Evolutionary conservation across 1,139 yeast species (phyloP).

Genomic region (Taphrina betulina): DNA sequence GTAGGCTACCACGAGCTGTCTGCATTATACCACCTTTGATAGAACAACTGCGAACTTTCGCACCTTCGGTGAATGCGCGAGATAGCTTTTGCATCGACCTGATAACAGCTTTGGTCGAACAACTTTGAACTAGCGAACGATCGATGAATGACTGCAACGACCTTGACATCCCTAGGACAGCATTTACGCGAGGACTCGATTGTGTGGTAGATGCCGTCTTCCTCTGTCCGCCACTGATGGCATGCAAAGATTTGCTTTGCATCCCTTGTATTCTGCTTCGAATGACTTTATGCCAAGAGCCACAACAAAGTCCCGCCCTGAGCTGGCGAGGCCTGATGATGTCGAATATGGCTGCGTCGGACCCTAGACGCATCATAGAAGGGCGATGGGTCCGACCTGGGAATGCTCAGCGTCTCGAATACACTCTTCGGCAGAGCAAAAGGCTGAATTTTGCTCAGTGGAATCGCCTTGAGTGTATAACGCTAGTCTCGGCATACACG

Average conservation of each 20-base stretch:
- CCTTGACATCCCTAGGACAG: constrained; percentile 11
- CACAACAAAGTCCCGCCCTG: constrained; percentile 5
- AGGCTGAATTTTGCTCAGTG: too few species aligned
- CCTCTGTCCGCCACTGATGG: constrained; percentile 13
- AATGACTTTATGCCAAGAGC: background rate
- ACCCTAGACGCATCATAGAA: too few species aligned
- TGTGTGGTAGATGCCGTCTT: constrained; percentile 7
- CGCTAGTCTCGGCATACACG: background rate
- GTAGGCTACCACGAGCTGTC: too few species aligned
- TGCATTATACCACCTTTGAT: too few species aligned
- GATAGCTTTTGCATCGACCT: background rate
- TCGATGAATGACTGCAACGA: constrained; percentile 1
- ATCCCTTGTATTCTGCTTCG: constrained; percentile 5
- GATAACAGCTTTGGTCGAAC: background rate
- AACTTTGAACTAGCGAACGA: constrained; percentile 9
- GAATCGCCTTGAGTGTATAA: too few species aligned
- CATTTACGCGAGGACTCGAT: background rate
- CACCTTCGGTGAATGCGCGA: too few species aligned
- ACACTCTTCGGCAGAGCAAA: too few species aligned
- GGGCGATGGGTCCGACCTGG: too few species aligned
- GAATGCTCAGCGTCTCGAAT: too few species aligned
- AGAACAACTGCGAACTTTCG: too few species aligned
- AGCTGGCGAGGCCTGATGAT: too few species aligned
- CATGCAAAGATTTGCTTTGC: constrained; percentile 9
- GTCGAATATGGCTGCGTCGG: too few species aligned